Percentiles rank a stretch among this genome's conserved stretches.
These are phyloP conservation scores for Suillus subalutaceus DNA, from an alignment of 768 basidiomycete species.

Conservation along the genomic window DNA sequence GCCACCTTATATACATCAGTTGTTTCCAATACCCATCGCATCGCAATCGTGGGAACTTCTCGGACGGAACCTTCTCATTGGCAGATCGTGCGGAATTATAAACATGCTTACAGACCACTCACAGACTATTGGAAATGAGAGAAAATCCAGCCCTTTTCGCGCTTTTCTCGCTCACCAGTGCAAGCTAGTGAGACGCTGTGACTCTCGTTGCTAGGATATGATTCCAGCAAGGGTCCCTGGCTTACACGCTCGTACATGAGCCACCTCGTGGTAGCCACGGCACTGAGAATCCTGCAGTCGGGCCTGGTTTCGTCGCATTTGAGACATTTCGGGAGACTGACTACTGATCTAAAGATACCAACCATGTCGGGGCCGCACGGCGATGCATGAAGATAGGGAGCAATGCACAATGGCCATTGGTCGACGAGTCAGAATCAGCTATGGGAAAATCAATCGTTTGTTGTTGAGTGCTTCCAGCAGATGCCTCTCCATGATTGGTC, in stretches of 20 bases:
- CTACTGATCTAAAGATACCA: not conserved
- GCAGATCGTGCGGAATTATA: slow-evolving; percentile 3
- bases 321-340: not conserved
- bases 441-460: not conserved
- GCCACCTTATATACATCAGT: slow-evolving; percentile 19
- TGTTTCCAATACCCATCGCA: not conserved
- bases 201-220: slow-evolving; percentile 7
- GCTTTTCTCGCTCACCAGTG: slow-evolving; percentile 9
- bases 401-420: too few species aligned
- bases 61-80: slow-evolving; percentile 7
- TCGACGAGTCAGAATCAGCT: not conserved
- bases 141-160: slow-evolving; percentile 16
- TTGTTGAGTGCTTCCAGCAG: not conserved
- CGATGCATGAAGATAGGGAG: not conserved
- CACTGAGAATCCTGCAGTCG: not conserved
- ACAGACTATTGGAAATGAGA: slow-evolving; percentile 22
- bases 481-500: not conserved
- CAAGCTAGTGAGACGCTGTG: slow-evolving; percentile 10
- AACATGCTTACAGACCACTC: slow-evolving; percentile 5
- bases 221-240: slow-evolving; percentile 14
- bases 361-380: too few species aligned
- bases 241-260: slow-evolving; percentile 15
- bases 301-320: not conserved
- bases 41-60: slow-evolving; percentile 27
- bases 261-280: slow-evolving; percentile 4